Percentiles rank a stretch among this genome's conserved stretches.
These are phyloP conservation scores for Aspergillus asperescens DNA, from an alignment of 495 filamentous ascomycete species.

Conservation along the genomic window DNA sequence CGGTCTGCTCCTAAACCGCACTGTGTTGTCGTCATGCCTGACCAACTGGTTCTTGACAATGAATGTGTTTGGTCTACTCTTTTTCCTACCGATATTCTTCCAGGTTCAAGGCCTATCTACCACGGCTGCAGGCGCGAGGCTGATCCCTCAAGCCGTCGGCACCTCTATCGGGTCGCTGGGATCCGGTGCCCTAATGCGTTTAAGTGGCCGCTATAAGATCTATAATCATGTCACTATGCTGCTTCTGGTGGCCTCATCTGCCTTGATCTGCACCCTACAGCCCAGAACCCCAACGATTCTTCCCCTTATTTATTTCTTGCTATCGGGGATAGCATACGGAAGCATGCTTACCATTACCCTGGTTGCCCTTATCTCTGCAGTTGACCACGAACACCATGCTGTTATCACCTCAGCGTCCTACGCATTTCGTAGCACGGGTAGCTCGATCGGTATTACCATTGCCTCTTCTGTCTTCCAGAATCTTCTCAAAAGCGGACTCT, in stretches of 20 bases:
- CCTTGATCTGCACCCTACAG: slow-evolving; percentile 49
- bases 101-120: slow-evolving; percentile 68
- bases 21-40: slow-evolving; percentile 67
- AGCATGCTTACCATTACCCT: slow-evolving; percentile 75
- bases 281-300: slow-evolving; percentile 55
- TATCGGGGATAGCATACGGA: slow-evolving; percentile 66
- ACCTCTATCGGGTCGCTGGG: slow-evolving; percentile 66
- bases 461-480: slow-evolving; percentile 80
- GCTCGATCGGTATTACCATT: slow-evolving; percentile 76
- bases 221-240: slow-evolving; percentile 52
- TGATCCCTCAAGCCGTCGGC: slow-evolving; percentile 64
- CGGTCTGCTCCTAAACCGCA: slow-evolving; percentile 66
- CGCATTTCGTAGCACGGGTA: slow-evolving; percentile 75
- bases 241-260: slow-evolving; percentile 47
- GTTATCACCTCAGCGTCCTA: slow-evolving; percentile 81
- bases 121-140: slow-evolving; percentile 61
- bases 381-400: slow-evolving; percentile 77
- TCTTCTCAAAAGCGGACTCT: slow-evolving; percentile 50
- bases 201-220: slow-evolving; percentile 63
- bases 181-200: slow-evolving; percentile 69
- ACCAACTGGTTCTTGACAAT: slow-evolving; percentile 66
- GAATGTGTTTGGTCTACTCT: slow-evolving; percentile 51
- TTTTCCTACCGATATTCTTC: slow-evolving; percentile 79
- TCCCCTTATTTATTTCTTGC: slow-evolving; percentile 62
- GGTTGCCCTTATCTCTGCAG: slow-evolving; percentile 72